Percentiles rank a stretch among this genome's conserved stretches.
phyloP scores from a whole-genome alignment of 371 early-diverging fungal species.

The Lichtheimia ramosa region DNA sequence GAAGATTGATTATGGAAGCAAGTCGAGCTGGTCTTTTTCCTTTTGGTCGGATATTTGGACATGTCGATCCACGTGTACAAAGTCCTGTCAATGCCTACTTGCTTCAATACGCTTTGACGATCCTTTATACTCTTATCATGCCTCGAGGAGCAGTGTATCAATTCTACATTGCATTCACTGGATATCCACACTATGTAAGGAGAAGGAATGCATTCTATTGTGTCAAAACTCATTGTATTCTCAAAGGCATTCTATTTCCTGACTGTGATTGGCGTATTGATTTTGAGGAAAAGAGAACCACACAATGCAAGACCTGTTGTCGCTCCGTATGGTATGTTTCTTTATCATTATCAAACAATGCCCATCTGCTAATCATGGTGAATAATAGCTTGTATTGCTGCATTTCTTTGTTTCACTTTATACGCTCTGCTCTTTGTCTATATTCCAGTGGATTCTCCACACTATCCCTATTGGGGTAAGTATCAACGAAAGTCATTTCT shows the following conservation, averaged over 20 bases:
- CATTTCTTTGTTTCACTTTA: slow-evolving; percentile 27
- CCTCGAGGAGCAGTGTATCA: slow-evolving; percentile 45
- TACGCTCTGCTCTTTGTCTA: slow-evolving; percentile 46
- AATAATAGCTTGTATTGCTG: slow-evolving; percentile 22
- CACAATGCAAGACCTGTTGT: slow-evolving; percentile 31
- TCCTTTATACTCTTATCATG: slow-evolving; percentile 35
- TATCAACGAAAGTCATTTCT: background rate
- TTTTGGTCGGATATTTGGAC: slow-evolving; percentile 38
- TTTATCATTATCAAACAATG: background rate
- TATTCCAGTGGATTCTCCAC: slow-evolving; percentile 36
- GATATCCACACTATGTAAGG: slow-evolving; percentile 40
- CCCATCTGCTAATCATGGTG: background rate
- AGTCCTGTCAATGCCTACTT: slow-evolving; percentile 43
- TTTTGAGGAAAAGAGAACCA: slow-evolving; percentile 38
- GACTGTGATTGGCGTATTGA: slow-evolving; percentile 29
- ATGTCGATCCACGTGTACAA: slow-evolving; percentile 28
- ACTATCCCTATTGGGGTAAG: slow-evolving; percentile 48
- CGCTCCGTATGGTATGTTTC: slow-evolving; percentile 27
- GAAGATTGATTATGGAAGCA: slow-evolving; percentile 42
- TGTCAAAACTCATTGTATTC: background rate
- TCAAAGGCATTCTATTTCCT: slow-evolving; percentile 40
- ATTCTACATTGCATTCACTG: slow-evolving; percentile 39
- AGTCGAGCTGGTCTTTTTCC: slow-evolving; percentile 40
- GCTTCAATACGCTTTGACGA: slow-evolving; percentile 31
- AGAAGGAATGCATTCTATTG: background rate